Percentiles rank a stretch among this genome's conserved stretches.
phyloP scores from a whole-genome alignment of 768 basidiomycete genomes.

The Pulveroboletus sp. region DNA sequence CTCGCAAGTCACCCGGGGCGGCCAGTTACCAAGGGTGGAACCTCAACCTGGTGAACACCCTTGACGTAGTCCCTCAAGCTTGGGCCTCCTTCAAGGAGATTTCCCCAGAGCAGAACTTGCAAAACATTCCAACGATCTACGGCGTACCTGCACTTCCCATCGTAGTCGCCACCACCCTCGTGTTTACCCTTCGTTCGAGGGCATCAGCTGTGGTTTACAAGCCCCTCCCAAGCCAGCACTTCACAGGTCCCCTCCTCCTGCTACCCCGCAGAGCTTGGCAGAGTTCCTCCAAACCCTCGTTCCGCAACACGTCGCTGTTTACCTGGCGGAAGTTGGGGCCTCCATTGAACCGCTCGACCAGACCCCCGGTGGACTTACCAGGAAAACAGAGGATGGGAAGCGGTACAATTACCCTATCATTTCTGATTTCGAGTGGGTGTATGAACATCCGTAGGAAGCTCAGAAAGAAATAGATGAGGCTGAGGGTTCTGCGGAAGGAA shows the following conservation, averaged over 20 bases:
- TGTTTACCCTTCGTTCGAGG: not conserved
- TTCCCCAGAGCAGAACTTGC: conserved; percentile 4
- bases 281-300: too few species aligned
- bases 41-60: conserved; percentile 6
- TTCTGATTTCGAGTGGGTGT: not conserved
- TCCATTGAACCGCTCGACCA: not conserved
- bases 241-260: not conserved
- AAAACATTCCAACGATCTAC: not conserved
- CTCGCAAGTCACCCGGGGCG: not conserved
- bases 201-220: not conserved
- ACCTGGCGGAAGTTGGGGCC: not conserved
- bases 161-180: not conserved
- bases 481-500: too few species aligned
- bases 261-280: too few species aligned
- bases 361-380: not conserved
- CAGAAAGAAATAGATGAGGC: too few species aligned
- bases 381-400: not conserved
- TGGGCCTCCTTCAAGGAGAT: not conserved
- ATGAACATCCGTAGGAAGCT: not conserved
- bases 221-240: conserved; percentile 8
- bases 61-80: conserved; percentile 6
- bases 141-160: not conserved
- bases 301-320: too few species aligned
- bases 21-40: conserved; percentile 4
- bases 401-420: not conserved